Evolutionary conservation across 352 stramenopile genomes (phyloP).

Genomic region (Pythium myriotylum): DNA sequence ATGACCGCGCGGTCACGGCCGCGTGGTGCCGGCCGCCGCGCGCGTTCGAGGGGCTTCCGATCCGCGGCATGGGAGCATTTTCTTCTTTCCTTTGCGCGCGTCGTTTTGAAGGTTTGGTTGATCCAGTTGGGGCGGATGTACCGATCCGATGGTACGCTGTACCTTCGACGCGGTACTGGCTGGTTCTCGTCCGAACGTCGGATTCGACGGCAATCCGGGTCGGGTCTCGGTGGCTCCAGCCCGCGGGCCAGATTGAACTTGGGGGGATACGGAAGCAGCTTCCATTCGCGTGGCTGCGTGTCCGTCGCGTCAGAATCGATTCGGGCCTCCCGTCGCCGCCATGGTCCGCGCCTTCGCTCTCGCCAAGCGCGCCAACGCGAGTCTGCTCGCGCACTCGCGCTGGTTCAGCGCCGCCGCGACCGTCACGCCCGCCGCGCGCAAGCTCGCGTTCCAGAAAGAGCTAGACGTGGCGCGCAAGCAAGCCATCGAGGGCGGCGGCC

Average conservation of each 20-base stretch:
- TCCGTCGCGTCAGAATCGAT: conserved; percentile 15
- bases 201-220: too few relatives aligned
- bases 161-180: background rate
- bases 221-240: conserved; percentile 2
- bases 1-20: background rate
- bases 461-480: conserved; percentile 67
- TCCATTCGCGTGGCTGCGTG: conserved; percentile 2
- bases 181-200: too few relatives aligned
- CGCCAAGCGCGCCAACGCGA: conserved; percentile 11
- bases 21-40: too few relatives aligned
- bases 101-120: conserved; percentile 1
- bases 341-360: conserved; percentile 25
- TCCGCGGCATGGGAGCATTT: conserved; percentile 3
- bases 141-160: conserved; percentile 8
- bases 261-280: conserved; percentile 6
- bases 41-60: conserved; percentile 4
- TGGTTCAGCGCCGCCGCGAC: conserved; percentile 48
- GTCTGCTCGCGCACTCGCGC: conserved; percentile 26
- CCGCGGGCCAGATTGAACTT: conserved; percentile 29
- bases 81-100: conserved; percentile 16
- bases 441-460: conserved; percentile 73
- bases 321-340: conserved; percentile 8
- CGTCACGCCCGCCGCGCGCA: conserved; percentile 62
- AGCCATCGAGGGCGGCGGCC: conserved; percentile 89
- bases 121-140: background rate